phyloP scores from a whole-genome alignment of 176 grass and related monocot genomes.

The sorghum (Sorghum bicolor) region DNA sequence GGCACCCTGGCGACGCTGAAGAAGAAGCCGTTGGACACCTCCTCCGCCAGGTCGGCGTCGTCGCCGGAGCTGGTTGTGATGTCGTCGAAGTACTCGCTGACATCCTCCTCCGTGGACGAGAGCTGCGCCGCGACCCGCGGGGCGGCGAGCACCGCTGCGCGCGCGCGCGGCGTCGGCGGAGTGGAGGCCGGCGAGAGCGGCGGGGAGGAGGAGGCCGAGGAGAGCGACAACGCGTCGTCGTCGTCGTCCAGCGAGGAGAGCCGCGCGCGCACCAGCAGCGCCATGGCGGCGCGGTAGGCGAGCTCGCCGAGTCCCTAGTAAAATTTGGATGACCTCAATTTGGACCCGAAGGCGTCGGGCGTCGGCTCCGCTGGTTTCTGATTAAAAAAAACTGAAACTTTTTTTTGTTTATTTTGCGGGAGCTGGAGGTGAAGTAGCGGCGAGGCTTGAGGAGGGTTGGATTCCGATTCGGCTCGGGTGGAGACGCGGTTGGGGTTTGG shows the following conservation, averaged over 20 bases:
- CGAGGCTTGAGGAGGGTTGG: neutral
- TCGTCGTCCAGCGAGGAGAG: conserved; percentile 45
- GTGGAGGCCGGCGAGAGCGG: neutral
- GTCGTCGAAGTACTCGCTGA: conserved; percentile 24
- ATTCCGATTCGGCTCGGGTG: neutral
- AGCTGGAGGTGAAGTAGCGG: neutral
- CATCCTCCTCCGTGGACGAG: conserved; percentile 16
- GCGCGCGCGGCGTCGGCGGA: neutral
- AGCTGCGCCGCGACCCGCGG: conserved; percentile 50
- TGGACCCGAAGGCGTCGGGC: neutral
- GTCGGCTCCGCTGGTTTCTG: neutral
- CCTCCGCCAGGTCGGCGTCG: conserved; percentile 18
- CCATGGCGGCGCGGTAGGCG: conserved; percentile 14
- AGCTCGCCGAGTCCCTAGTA: neutral
- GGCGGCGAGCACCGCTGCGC: conserved; percentile 4
- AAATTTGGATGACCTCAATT: neutral
- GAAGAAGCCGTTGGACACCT: conserved; percentile 50
- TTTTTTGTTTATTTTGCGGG: neutral
- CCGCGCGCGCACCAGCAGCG: conserved; percentile 43
- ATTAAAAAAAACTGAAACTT: neutral
- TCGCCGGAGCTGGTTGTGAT: conserved; percentile 30
- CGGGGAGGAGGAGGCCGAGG: conserved; percentile 36
- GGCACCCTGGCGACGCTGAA: conserved; percentile 44
- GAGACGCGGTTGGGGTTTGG: conserved; percentile 20
- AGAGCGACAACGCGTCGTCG: conserved; percentile 31